These are phyloP conservation scores for Epichloe gansuensis DNA, from an alignment of 2,329 filamentous ascomycete genomes.

Conservation along the genomic window DNA sequence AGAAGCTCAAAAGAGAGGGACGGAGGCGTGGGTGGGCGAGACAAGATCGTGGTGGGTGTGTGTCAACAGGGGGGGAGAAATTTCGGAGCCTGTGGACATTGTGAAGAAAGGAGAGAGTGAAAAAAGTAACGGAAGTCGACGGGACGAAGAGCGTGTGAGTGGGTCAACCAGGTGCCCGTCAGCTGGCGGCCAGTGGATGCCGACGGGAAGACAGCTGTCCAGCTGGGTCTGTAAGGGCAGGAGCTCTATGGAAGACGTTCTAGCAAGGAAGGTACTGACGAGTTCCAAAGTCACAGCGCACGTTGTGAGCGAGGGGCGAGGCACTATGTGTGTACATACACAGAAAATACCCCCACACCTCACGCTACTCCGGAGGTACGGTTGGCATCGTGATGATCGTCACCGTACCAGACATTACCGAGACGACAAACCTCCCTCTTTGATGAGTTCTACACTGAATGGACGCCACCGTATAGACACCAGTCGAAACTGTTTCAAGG, in stretches of 20 bases:
- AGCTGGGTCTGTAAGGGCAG: neutral
- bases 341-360: neutral
- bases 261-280: neutral
- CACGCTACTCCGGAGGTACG: no score
- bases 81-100: constrained; percentile 8
- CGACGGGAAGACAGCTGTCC: neutral
- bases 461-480: no score
- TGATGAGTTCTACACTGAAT: no score
- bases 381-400: neutral
- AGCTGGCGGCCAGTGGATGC: constrained; percentile 2
- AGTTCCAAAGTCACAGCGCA: neutral
- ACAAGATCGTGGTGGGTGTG: constrained; percentile 9
- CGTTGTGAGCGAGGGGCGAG: neutral
- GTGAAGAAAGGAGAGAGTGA: constrained; percentile 9
- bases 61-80: constrained; percentile 8
- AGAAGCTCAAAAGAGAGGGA: constrained; percentile 6
- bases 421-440: no score
- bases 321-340: no score
- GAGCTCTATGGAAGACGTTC: neutral
- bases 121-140: constrained; percentile 5
- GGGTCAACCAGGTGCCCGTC: constrained; percentile 5
- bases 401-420: no score
- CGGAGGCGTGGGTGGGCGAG: constrained; percentile 8
- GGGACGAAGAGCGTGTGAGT: constrained; percentile 5
- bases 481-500: no score